Evolutionary conservation across 768 basidiomycete genomes (phyloP).

Genomic region (Kwoniella sp.): DNA sequence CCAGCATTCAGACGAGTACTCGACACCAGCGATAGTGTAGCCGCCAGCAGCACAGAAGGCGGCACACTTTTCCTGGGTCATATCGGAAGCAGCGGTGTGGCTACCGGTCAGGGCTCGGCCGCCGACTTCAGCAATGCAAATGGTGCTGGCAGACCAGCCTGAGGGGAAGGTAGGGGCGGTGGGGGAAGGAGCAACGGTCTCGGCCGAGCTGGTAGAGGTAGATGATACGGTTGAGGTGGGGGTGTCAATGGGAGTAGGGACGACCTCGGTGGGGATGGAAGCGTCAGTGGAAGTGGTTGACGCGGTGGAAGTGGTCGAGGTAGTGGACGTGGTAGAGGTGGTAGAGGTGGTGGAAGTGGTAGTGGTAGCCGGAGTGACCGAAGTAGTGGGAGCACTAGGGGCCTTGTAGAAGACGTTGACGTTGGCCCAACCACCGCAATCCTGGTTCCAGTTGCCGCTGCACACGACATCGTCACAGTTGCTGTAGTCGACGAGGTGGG

Average conservation of each 20-base stretch:
- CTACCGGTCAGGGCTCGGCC: conserved; percentile 33
- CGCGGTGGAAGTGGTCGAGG: background rate
- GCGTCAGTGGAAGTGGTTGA: background rate
- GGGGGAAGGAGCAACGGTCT: background rate
- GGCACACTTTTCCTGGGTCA: conserved; percentile 54
- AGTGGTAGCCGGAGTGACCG: conserved; percentile 3
- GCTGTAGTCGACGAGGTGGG: conserved; percentile 8
- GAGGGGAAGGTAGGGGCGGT: conserved; percentile 16
- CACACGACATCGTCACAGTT: conserved; percentile 24
- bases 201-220: background rate
- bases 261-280: background rate
- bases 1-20: conserved; percentile 55
- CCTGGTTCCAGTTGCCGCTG: conserved; percentile 20
- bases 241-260: background rate
- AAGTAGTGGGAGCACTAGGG: conserved; percentile 4
- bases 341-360: conserved; percentile 7
- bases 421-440: conserved; percentile 19
- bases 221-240: conserved; percentile 1
- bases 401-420: conserved; percentile 22
- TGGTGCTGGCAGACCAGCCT: conserved; percentile 19
- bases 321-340: background rate
- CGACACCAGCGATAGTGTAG: conserved; percentile 54
- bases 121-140: conserved; percentile 24
- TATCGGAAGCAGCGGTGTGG: conserved; percentile 18
- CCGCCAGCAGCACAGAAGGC: conserved; percentile 49